phyloP scores from a whole-genome alignment of 352 stramenopile species.

The Pythium rhizo-oryzae region DNA sequence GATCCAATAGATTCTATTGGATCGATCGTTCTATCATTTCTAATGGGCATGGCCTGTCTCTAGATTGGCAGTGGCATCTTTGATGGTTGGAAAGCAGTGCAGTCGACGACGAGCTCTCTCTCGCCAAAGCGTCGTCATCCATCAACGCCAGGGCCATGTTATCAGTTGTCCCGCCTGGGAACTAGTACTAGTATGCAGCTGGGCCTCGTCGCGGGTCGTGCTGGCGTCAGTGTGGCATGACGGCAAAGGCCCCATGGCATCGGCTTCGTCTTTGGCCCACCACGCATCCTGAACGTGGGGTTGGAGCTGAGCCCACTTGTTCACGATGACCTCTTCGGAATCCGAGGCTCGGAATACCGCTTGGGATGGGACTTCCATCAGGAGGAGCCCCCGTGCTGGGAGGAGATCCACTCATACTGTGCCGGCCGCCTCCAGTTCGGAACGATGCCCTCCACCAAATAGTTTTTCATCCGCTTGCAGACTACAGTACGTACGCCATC shows the following conservation, averaged over 20 bases:
- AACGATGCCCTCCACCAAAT: not conserved
- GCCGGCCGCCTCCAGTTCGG: not conserved
- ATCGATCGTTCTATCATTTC: slow-evolving; percentile 1
- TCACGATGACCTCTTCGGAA: too few species aligned
- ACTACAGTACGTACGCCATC: not conserved
- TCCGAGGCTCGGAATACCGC: too few species aligned
- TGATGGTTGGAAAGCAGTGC: slow-evolving; percentile 20
- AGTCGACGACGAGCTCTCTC: slow-evolving; percentile 15
- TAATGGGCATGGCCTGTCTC: slow-evolving; percentile 6
- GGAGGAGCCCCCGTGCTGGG: not conserved
- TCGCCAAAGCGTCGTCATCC: slow-evolving; percentile 2
- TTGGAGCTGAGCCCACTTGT: too few species aligned
- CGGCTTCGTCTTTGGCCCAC: too few species aligned
- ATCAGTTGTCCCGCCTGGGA: slow-evolving; percentile 3
- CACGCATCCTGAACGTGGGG: too few species aligned
- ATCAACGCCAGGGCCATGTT: not conserved
- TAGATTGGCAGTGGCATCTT: slow-evolving; percentile 24
- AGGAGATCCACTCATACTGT: not conserved
- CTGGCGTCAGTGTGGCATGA: slow-evolving; percentile 13
- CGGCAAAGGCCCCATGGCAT: not conserved
- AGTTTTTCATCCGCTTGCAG: not conserved
- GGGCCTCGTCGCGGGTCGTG: slow-evolving; percentile 18
- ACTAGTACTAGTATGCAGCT: slow-evolving; percentile 9
- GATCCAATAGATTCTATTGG: not conserved
- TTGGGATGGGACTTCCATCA: too few species aligned